Conservation (phyloP, 768 basidiomycete species). For the Heimioporus sp. region DNA sequence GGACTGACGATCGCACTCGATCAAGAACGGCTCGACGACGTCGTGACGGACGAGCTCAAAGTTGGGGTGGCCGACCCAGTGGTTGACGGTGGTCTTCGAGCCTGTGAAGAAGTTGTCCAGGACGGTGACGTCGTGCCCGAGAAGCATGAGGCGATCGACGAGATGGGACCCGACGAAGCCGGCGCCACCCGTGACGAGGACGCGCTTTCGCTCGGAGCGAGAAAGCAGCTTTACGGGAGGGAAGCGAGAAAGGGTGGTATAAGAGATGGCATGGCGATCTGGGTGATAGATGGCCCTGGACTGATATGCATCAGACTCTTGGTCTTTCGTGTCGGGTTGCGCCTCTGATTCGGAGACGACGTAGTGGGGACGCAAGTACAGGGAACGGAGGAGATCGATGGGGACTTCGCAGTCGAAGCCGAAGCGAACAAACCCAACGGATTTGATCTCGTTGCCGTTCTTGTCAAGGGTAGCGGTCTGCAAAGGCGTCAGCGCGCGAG, state of each 20-base stretch:
- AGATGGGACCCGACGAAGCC: constrained; percentile 99
- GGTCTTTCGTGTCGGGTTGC: constrained; percentile 37
- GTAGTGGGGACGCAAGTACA: constrained; percentile 86
- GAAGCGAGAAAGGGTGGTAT: constrained; percentile 88
- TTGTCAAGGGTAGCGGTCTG: constrained; percentile 71
- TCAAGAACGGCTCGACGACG: constrained; percentile 96
- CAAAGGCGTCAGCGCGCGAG: constrained; percentile 5
- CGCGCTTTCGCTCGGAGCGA: constrained; percentile 74
- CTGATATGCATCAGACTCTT: constrained; percentile 48
- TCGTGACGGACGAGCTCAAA: constrained; percentile 98
- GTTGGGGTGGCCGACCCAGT: constrained; percentile 98
- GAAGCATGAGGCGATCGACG: constrained; percentile 94
- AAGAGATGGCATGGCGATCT: constrained; percentile 79
- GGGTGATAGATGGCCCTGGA: constrained; percentile 88
- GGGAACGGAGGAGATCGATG: constrained; percentile 76
- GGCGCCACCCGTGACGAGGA: constrained; percentile 95
- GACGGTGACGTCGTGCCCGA: constrained; percentile 97
- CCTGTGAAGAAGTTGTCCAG: constrained; percentile 99
- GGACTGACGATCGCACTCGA: constrained; percentile 91
- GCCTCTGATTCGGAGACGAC: constrained; percentile 43
- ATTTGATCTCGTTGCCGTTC: constrained; percentile 68
- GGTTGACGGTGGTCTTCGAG: constrained; percentile 92
- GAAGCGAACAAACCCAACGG: constrained; percentile 83
- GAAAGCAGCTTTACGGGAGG: constrained; percentile 89
- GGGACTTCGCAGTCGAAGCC: constrained; percentile 88